Conservation (phyloP, 768 basidiomycete species). For the Boletales sp. region DNA sequence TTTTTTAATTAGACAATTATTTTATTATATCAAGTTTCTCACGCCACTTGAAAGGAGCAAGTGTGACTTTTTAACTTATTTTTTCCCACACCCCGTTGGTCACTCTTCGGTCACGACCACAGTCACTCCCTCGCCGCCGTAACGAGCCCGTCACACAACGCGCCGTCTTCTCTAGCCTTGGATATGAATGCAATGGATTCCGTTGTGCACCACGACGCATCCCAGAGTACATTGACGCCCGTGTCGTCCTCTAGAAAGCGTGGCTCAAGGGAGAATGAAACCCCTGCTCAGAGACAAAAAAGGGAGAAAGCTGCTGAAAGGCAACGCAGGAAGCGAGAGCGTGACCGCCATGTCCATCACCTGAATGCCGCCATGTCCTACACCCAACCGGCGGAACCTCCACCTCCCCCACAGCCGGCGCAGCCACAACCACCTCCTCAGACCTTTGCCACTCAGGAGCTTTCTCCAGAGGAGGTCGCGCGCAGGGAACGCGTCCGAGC, state of each 20-base stretch:
- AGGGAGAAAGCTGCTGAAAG: conserved; percentile 86
- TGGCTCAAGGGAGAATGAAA: conserved; percentile 64
- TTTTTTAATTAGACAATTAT: conserved; percentile 17
- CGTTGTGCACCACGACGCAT: conserved; percentile 30
- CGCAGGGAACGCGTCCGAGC: conserved; percentile 70
- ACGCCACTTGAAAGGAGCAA: conserved; percentile 15
- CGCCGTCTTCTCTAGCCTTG: conserved; percentile 14
- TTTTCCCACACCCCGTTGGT: conserved; percentile 19
- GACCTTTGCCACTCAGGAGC: conserved; percentile 28
- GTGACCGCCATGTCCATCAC: conserved; percentile 46
- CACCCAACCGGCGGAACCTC: conserved; percentile 32
- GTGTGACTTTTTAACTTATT: conserved; percentile 13
- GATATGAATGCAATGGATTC: conserved; percentile 34
- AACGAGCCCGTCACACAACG: conserved; percentile 31
- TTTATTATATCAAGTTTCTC: conserved; percentile 14
- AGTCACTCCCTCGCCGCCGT: conserved; percentile 34
- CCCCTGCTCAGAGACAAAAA: conserved; percentile 67
- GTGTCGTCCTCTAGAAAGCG: conserved; percentile 47
- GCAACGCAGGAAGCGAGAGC: conserved; percentile 79
- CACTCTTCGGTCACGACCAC: conserved; percentile 31
- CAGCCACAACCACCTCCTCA: conserved; percentile 28
- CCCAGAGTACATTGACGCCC: conserved; percentile 30
- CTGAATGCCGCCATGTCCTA: conserved; percentile 42
- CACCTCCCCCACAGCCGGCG: conserved; percentile 28
- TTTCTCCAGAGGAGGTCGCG: conserved; percentile 62